These are phyloP conservation scores for Penicillium sumatraense DNA, from an alignment of 2,329 filamentous ascomycete species.

Conservation along the genomic window DNA sequence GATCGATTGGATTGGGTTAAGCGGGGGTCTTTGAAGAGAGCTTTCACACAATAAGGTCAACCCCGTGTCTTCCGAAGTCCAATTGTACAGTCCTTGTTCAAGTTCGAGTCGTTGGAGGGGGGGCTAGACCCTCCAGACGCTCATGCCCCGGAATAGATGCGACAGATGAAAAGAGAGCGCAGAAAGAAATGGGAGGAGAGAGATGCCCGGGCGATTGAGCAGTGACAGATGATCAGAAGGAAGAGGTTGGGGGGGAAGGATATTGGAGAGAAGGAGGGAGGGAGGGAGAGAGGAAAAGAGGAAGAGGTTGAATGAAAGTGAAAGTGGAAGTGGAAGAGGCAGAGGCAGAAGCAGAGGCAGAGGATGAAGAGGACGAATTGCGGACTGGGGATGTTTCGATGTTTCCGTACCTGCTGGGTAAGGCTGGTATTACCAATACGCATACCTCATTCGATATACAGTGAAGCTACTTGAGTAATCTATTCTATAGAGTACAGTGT, in stretches of 20 bases:
- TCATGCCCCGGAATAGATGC: conserved; percentile 30
- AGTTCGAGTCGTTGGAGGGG: conserved; percentile 23
- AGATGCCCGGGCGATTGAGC: no score
- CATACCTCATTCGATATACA: no score
- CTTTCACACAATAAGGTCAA: background rate
- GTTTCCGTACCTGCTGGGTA: background rate
- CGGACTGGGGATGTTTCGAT: background rate
- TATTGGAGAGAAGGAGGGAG: background rate
- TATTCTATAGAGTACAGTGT: background rate
- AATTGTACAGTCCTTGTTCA: background rate
- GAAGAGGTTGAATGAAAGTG: background rate
- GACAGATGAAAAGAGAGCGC: background rate
- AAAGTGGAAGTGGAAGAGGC: background rate
- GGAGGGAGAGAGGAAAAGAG: background rate
- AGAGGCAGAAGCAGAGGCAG: background rate
- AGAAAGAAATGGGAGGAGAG: conserved; percentile 2
- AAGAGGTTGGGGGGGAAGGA: background rate
- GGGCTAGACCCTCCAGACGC: conserved; percentile 39
- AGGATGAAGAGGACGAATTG: background rate
- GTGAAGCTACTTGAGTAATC: no score
- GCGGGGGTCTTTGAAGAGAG: background rate
- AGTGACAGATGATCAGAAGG: background rate
- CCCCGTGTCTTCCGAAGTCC: background rate
- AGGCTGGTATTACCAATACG: background rate
- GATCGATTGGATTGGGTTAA: background rate